These are phyloP conservation scores for Tuber borchii DNA, from an alignment of 495 filamentous ascomycete species.

Conservation along the genomic window DNA sequence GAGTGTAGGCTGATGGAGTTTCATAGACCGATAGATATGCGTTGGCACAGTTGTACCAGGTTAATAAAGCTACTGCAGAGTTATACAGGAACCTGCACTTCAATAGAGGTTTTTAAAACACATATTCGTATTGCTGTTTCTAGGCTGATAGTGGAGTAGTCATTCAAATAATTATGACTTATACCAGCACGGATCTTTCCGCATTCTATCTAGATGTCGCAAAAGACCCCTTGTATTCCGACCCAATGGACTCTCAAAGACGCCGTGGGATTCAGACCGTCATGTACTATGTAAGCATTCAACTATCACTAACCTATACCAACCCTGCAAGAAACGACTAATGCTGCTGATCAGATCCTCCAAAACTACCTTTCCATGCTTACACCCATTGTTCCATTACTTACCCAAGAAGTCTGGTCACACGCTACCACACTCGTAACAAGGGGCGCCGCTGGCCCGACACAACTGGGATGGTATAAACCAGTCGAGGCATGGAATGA, in stretches of 20 bases:
- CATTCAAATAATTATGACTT: slow-evolving; percentile 63
- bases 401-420: slow-evolving; percentile 85
- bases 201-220: slow-evolving; percentile 87
- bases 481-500: slow-evolving; percentile 45
- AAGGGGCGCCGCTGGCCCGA: slow-evolving; percentile 47
- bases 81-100: slow-evolving; percentile 71
- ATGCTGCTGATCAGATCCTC: slow-evolving; percentile 47
- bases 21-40: slow-evolving; percentile 63
- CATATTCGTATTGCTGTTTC: not conserved
- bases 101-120: slow-evolving; percentile 51
- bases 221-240: slow-evolving; percentile 86
- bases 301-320: not conserved
- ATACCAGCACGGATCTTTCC: slow-evolving; percentile 74
- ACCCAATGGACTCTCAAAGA: slow-evolving; percentile 52
- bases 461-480: slow-evolving; percentile 31
- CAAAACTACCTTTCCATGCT: slow-evolving; percentile 66
- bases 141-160: slow-evolving; percentile 2
- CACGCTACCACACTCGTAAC: slow-evolving; percentile 51
- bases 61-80: slow-evolving; percentile 54
- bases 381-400: slow-evolving; percentile 69
- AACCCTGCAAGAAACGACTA: not conserved
- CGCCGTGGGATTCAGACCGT: slow-evolving; percentile 58
- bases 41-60: slow-evolving; percentile 61
- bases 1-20: slow-evolving; percentile 17
- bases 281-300: slow-evolving; percentile 48